phyloP scores from a whole-genome alignment of 208 protist species.

The Leishmania tropica region DNA sequence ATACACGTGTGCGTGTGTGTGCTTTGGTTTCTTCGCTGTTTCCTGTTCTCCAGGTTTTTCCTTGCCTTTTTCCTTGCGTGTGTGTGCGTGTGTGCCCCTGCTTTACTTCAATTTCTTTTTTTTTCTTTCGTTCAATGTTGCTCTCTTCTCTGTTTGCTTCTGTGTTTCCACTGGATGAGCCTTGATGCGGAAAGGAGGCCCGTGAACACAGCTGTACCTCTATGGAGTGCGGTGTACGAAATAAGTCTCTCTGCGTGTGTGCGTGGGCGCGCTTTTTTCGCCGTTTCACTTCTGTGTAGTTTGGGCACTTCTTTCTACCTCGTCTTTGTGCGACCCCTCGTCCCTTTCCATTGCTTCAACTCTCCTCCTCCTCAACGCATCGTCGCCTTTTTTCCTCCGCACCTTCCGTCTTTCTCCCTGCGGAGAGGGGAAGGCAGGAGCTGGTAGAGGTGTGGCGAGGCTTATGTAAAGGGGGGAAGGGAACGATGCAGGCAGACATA shows the following conservation, averaged over 20 bases:
- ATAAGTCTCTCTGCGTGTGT: neutral
- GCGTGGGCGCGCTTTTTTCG: neutral
- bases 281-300: constrained; percentile 3
- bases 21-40: neutral
- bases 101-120: neutral
- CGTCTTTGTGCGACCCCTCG: too few species aligned
- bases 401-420: constrained; percentile 3
- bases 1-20: neutral
- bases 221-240: neutral
- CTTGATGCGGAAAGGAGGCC: neutral
- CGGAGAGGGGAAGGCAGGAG: neutral
- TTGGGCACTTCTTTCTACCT: neutral
- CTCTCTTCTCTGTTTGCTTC: neutral
- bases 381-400: neutral
- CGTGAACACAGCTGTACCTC: neutral
- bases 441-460: neutral
- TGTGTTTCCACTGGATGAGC: neutral
- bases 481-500: neutral
- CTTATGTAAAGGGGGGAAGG: neutral
- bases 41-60: neutral
- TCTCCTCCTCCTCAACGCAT: neutral
- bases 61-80: neutral
- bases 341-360: neutral
- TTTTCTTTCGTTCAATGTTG: neutral
- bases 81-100: neutral